Conservation (phyloP, 495 filamentous ascomycete genomes). For the Penicillium canescens region DNA sequence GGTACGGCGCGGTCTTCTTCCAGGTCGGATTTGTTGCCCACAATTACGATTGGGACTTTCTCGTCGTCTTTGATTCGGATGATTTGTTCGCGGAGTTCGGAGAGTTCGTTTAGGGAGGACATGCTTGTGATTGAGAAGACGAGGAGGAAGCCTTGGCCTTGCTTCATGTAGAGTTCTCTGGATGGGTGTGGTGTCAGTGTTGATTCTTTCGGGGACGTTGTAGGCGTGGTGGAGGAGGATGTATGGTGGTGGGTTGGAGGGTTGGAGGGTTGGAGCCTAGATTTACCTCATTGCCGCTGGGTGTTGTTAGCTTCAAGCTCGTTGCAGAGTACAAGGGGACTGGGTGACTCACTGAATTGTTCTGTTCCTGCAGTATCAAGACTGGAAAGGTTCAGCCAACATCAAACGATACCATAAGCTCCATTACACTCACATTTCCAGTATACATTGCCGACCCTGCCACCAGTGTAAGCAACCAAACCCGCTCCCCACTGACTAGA, state of each 20-base stretch:
- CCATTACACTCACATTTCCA: conserved; percentile 78
- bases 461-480: conserved; percentile 22
- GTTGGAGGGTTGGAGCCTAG: conserved; percentile 5
- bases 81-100: conserved; percentile 90
- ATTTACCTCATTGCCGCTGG: conserved; percentile 70
- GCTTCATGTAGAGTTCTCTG: conserved; percentile 95
- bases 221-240: background rate
- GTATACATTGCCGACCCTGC: conserved; percentile 90
- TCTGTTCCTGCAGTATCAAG: conserved; percentile 97
- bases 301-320: conserved; percentile 29
- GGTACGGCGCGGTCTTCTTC: conserved; percentile 88
- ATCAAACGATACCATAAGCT: conserved; percentile 1
- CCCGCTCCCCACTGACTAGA: conserved; percentile 13
- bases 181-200: conserved; percentile 20
- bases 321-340: background rate
- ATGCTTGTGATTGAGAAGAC: conserved; percentile 95
- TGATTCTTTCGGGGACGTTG: conserved; percentile 2
- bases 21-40: conserved; percentile 96
- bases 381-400: conserved; percentile 41
- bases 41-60: conserved; percentile 88
- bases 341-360: conserved; percentile 79
- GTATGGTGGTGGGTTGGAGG: too few relatives aligned
- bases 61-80: conserved; percentile 96
- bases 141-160: conserved; percentile 93
- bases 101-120: conserved; percentile 81